Evolutionary conservation across 2,329 filamentous ascomycete genomes (phyloP).

Genomic region (Sarocladiaceae sp.): DNA sequence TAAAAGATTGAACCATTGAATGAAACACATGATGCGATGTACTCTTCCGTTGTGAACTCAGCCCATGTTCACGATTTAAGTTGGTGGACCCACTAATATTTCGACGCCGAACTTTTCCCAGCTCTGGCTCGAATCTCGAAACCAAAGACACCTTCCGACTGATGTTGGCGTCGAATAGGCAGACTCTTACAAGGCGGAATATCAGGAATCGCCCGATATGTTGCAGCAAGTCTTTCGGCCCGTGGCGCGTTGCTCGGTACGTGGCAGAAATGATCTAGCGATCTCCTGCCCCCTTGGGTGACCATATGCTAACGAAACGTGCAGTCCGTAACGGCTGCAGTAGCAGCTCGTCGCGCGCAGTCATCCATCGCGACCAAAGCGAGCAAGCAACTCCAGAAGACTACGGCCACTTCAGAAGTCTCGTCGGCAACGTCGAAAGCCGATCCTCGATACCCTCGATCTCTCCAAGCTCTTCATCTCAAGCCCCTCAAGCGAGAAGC

Average conservation of each 20-base stretch:
- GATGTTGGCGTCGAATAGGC: no score
- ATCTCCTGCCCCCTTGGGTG: not conserved
- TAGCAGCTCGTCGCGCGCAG: not conserved
- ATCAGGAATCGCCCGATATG: not conserved
- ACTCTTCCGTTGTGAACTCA: no score
- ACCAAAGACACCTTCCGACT: no score
- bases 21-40: no score
- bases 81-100: no score
- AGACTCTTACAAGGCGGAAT: no score
- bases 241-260: not conserved
- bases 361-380: not conserved
- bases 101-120: no score
- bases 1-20: no score
- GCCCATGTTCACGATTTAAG: no score
- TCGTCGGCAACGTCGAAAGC: slow-evolving; percentile 14
- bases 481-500: slow-evolving; percentile 74
- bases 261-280: not conserved
- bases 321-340: not conserved
- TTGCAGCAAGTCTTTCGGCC: not conserved
- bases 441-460: slow-evolving; percentile 52
- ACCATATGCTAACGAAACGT: not conserved
- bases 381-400: slow-evolving; percentile 3
- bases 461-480: slow-evolving; percentile 82
- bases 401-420: not conserved
- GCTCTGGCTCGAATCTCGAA: no score